Conservation (phyloP, 1,284 basidiomycete species). For the Gymnopus androsaceus region DNA sequence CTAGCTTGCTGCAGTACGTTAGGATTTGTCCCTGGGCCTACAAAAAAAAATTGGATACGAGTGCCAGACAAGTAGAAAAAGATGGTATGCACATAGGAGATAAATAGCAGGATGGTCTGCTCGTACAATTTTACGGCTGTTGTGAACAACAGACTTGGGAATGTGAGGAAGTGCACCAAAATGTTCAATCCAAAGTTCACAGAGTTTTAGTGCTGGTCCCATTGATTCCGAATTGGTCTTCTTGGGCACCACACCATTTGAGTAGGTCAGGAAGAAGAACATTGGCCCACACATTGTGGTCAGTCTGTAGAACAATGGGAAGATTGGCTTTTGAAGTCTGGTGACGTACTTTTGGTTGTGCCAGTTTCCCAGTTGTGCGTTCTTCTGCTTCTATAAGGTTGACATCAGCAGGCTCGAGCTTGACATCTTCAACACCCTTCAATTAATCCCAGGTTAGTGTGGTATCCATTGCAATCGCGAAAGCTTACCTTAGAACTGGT, state of each 20-base stretch:
- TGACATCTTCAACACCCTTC: not conserved
- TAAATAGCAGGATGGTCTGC: constrained; percentile 3
- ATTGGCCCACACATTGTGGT: constrained; percentile 2
- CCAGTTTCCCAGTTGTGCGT: not conserved
- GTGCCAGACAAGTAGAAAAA: not conserved
- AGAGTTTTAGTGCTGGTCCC: not conserved
- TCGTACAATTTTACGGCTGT: not conserved
- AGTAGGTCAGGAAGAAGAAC: constrained; percentile 1
- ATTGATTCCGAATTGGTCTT: not conserved
- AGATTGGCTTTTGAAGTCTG: not conserved
- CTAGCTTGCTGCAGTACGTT: constrained; percentile 1
- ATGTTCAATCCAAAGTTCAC: not conserved
- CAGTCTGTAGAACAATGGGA: not conserved
- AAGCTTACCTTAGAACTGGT: not conserved
- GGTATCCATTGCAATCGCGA: no score
- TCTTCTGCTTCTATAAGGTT: not conserved
- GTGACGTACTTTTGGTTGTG: not conserved
- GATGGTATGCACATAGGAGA: not conserved
- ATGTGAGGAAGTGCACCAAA: not conserved
- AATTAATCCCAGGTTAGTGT: not conserved
- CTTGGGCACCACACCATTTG: not conserved
- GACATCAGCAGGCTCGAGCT: not conserved
- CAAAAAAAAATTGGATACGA: no score
- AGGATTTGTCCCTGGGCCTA: constrained; percentile 1
- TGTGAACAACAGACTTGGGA: not conserved